These are phyloP conservation scores for Phialophora expanda DNA, from an alignment of 2,329 filamentous ascomycete species.

Conservation along the genomic window DNA sequence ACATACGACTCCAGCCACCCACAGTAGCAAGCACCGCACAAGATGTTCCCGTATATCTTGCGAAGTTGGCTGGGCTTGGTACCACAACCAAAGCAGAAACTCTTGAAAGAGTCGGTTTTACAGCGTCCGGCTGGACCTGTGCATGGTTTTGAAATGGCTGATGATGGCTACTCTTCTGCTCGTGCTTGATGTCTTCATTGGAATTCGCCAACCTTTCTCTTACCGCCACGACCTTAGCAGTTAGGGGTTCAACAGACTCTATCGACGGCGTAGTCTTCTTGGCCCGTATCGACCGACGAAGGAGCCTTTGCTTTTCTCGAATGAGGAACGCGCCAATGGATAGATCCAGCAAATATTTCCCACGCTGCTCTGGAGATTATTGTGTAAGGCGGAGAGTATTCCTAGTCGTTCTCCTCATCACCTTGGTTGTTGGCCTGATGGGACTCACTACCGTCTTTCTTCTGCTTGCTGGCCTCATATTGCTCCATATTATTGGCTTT, in stretches of 20 bases:
- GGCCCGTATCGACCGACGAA: background rate
- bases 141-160: background rate
- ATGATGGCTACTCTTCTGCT: background rate
- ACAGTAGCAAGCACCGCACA: background rate
- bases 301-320: background rate
- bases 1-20: background rate
- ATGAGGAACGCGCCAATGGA: background rate
- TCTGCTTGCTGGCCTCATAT: slow-evolving; percentile 37
- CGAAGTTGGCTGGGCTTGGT: background rate
- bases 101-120: background rate
- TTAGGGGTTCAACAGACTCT: background rate
- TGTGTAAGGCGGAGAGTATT: background rate
- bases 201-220: background rate
- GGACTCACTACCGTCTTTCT: slow-evolving; percentile 16
- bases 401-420: slow-evolving; percentile 26
- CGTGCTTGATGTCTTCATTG: background rate
- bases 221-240: background rate
- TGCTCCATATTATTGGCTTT: slow-evolving; percentile 33
- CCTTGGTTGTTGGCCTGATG: slow-evolving; percentile 16
- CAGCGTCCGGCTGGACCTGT: background rate
- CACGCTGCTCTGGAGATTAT: background rate
- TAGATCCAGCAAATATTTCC: background rate
- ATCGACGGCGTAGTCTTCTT: background rate
- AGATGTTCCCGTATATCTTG: background rate
- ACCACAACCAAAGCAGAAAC: background rate